Base-by-base conservation (phyloP, 1,284 basidiomycete species). In the Singerocomus inundabilis region DNA sequence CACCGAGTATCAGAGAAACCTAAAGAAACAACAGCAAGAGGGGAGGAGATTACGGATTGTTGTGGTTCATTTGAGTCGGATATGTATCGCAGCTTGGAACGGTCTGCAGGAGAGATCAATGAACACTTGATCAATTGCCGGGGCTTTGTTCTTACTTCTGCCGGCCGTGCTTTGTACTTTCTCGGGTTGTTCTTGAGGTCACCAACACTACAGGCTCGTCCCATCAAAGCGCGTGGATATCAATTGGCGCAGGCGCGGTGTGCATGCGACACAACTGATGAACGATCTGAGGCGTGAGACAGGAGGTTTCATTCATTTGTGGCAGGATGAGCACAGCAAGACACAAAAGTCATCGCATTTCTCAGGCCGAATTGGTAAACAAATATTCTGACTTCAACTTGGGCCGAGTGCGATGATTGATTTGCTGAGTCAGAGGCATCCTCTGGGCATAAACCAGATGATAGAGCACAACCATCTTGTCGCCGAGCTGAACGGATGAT, bases 141-240 rank as follows among this genome's bases (percentile, higher is more conserved):
- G 28, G 4, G 6, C 30, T 26, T 2, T n/a, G 29, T 13, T 29
- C 28, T 25, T 30, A 34, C 18, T 9, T 34, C 12, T 28, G 24
- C 30, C 13, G 37, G 28, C 29, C 33, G 25, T 38, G 7, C 37
- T 18, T 44, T 46, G 43, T 58, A 38, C 28, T 40, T 52, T 41
- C 39, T 28, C 10, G 13, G 11, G 40, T 24, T 25, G 7, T 29
- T 10, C 16, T 15, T 24, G 32, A 31, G 26, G 30, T 24, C 33
- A 35, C 26, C 38, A 28, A 11, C 6, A n/a, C 16, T 6, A 26
- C 31, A 51, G 24, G 5, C 16, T n/a, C 21, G 13, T 9, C 21
- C 30, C 8, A 56, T 41, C 25, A 31, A 42, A 44, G 24, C 33
- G 44, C 45, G 33, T 49, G 44, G 35, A 43, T 13, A 24, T 31